These are phyloP conservation scores for Diophrys sp. DNA, from an alignment of 73 alveolate species.

Conservation along the genomic window DNA sequence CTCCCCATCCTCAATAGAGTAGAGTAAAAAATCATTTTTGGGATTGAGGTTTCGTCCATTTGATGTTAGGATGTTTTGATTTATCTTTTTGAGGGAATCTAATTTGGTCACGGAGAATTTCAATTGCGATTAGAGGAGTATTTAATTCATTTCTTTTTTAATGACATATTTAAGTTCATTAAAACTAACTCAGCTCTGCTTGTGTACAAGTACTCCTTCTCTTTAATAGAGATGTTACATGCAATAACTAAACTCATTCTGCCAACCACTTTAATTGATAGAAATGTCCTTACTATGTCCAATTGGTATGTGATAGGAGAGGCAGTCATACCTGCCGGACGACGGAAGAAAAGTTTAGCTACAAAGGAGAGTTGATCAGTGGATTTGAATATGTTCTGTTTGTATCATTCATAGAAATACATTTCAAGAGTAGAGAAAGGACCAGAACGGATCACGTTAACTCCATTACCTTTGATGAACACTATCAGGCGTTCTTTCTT, in stretches of 20 bases:
- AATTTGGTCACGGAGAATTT: too few relatives aligned
- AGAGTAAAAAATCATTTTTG: too few relatives aligned
- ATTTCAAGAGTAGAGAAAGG: slow-evolving; percentile 75
- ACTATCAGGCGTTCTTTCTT: slow-evolving; percentile 61
- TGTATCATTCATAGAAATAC: too few relatives aligned
- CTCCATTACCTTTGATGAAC: slow-evolving; percentile 64
- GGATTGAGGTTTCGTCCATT: too few relatives aligned
- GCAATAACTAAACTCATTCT: background rate
- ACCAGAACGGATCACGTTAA: slow-evolving; percentile 52
- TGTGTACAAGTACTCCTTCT: slow-evolving; percentile 60
- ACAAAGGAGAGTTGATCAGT: too few relatives aligned
- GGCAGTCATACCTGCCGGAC: slow-evolving; percentile 70
- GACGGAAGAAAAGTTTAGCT: slow-evolving; percentile 59
- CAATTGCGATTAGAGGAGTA: too few relatives aligned
- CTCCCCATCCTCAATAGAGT: slow-evolving; percentile 70
- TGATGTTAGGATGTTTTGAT: too few relatives aligned
- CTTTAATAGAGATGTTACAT: slow-evolving; percentile 27
- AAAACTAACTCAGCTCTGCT: too few relatives aligned
- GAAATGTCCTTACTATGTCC: slow-evolving; percentile 65
- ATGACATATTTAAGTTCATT: too few relatives aligned
- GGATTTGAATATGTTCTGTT: too few relatives aligned
- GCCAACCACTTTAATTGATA: background rate
- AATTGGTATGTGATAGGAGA: slow-evolving; percentile 60
- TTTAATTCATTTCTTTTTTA: too few relatives aligned
- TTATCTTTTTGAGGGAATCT: too few relatives aligned